Percentiles rank a stretch among this genome's conserved stretches.
phyloP scores from a whole-genome alignment of 192 early-diverging fungal genomes.

The Mortierella antarctica region DNA sequence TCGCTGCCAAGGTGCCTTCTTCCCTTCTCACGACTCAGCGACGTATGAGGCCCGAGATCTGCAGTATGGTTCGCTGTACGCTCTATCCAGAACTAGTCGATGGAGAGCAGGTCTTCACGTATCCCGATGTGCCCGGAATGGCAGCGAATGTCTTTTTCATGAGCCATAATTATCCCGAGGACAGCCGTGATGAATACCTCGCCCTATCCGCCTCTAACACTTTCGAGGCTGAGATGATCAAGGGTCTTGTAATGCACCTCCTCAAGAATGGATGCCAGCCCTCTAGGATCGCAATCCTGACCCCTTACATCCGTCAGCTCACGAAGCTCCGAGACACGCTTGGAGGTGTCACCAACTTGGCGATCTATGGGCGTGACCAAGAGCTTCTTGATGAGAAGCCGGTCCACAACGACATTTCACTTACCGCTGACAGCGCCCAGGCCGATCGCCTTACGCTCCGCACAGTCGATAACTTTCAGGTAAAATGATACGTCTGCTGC shows the following conservation, averaged over 20 bases:
- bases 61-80: conserved; percentile 45
- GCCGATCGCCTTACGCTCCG: conserved; percentile 21
- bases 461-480: conserved; percentile 54
- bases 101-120: conserved; percentile 12
- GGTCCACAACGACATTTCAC: not conserved
- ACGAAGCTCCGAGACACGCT: conserved; percentile 43
- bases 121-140: conserved; percentile 53
- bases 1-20: conserved; percentile 34
- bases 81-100: conserved; percentile 56
- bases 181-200: conserved; percentile 18
- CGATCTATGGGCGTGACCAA: conserved; percentile 30
- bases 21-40: conserved; percentile 50
- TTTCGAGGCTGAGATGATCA: conserved; percentile 61
- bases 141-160: conserved; percentile 57
- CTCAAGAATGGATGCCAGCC: conserved; percentile 57
- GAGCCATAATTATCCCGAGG: conserved; percentile 55
- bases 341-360: not conserved
- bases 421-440: not conserved
- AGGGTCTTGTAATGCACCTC: conserved; percentile 49
- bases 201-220: conserved; percentile 51
- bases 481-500: not conserved
- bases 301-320: conserved; percentile 60
- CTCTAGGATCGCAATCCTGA: conserved; percentile 59
- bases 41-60: conserved; percentile 62
- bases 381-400: conserved; percentile 3